phyloP scores from a whole-genome alignment of 129 eudicot genomes.

The Pseudognaphalium luteoalbum region DNA sequence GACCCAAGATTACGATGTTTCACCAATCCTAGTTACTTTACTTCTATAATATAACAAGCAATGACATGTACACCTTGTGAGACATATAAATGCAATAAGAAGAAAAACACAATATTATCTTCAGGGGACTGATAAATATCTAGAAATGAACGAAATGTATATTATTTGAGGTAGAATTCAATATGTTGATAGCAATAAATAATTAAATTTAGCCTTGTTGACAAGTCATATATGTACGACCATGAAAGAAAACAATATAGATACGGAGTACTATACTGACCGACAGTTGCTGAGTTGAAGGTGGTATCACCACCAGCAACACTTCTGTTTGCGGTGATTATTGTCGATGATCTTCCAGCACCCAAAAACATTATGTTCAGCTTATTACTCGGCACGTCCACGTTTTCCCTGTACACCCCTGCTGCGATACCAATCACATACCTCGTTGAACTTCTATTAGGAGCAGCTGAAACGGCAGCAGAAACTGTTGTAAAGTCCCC shows the following conservation, averaged over 20 bases:
- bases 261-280: slow-evolving; percentile 34
- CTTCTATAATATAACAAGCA: neutral
- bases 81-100: neutral
- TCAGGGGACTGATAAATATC: neutral
- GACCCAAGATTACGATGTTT: slow-evolving; percentile 3
- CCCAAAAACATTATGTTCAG: slow-evolving; percentile 76
- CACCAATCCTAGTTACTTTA: neutral
- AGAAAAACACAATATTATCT: neutral
- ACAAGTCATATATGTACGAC: neutral
- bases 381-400: slow-evolving; percentile 60
- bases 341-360: slow-evolving; percentile 57
- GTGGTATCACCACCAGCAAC: slow-evolving; percentile 80
- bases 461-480: slow-evolving; percentile 84
- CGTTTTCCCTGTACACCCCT: slow-evolving; percentile 74
- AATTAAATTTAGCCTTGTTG: neutral
- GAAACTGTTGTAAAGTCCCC: slow-evolving; percentile 63
- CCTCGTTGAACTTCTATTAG: slow-evolving; percentile 47
- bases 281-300: slow-evolving; percentile 79
- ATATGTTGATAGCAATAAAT: neutral
- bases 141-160: neutral
- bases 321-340: slow-evolving; percentile 63
- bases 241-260: neutral
- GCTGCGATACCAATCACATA: slow-evolving; percentile 69
- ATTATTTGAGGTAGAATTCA: neutral
- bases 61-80: neutral